phyloP scores from a whole-genome alignment of 768 basidiomycete genomes.

The Mycena sanguinolenta region DNA sequence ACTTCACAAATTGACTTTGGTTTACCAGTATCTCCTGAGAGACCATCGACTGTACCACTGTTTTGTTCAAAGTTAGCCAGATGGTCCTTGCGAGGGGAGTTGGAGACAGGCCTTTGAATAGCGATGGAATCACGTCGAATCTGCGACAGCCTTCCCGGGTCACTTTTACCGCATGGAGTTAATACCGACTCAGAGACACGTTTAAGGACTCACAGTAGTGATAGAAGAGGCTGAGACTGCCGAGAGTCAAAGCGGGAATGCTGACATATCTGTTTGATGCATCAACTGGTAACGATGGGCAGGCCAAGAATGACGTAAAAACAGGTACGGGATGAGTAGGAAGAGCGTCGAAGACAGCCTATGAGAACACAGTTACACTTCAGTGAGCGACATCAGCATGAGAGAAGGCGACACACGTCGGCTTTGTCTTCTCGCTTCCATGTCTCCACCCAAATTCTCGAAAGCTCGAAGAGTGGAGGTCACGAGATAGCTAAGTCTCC shows the following conservation, averaged over 20 bases:
- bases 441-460: too few species aligned
- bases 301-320: neutral
- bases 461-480: slow-evolving; percentile 59
- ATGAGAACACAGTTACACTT: too few species aligned
- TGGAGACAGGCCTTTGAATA: too few species aligned
- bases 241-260: slow-evolving; percentile 60
- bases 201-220: neutral
- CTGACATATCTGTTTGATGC: slow-evolving; percentile 54
- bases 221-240: slow-evolving; percentile 72
- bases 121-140: slow-evolving; percentile 64
- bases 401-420: too few species aligned
- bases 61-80: slow-evolving; percentile 43
- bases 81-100: neutral
- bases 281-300: neutral
- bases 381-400: too few species aligned
- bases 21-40: slow-evolving; percentile 73
- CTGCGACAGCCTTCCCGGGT: slow-evolving; percentile 53
- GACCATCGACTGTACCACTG: slow-evolving; percentile 73
- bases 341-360: slow-evolving; percentile 12
- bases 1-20: neutral
- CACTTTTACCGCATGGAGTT: neutral
- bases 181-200: neutral
- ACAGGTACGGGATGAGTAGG: slow-evolving; percentile 58
- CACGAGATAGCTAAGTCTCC: slow-evolving; percentile 54
- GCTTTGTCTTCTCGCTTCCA: too few species aligned